Evolutionary conservation across 352 stramenopile species (phyloP), one percentile per base, ranked within the genome.

Genomic region (Phytophthora syringae): DNA sequence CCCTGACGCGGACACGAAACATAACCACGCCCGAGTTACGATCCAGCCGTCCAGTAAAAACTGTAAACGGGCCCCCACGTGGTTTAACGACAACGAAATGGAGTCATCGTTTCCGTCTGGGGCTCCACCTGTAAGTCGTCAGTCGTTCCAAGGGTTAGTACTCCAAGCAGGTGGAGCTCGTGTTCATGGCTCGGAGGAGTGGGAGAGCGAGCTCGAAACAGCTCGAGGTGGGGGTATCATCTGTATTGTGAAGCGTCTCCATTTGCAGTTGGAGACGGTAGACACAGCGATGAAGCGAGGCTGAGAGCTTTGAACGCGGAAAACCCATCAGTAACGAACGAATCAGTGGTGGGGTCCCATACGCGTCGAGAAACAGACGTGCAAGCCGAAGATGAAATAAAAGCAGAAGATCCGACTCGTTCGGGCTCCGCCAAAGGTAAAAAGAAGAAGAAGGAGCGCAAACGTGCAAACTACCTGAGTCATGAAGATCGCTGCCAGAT

Each of bases 81-180:
- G 28, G 18, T n/a, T 43, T 34, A 34, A 36, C 7, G 9, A 9
- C 22, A 28, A 32, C 28, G 28, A 24, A 27, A 54, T 27, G 22
- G 11, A 39, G 16, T 53, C 47, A 22, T n/a, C 22, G 1, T 11
- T 40, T 40, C 18, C 34, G 34, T 21, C 44, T 12, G 25, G 45
- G 11, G 13, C 22, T 32, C 30, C 9, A 36, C 6, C 20, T 24
- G 24, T 11, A 36, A 7, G 16, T 4, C 47, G 20, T n/a, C 7
- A 34, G 27, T 22, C 48, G 27, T 43, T 55, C 18, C 48, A 43
- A 43, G 48, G 48, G 48, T 55, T 55, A 55, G 48, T 43, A 25
- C 20, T 55, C 12, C 30, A 55, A 22, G 48, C 48, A 30, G 43
- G 48, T 30, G 48, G 48, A 27, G 28, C 9, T 11, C 47, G 22